A percentile compares a stretch with the other conserved stretches of the same genome.
Conservation (phyloP, 1,284 basidiomycete genomes). For the Malassezia psittaci region DNA sequence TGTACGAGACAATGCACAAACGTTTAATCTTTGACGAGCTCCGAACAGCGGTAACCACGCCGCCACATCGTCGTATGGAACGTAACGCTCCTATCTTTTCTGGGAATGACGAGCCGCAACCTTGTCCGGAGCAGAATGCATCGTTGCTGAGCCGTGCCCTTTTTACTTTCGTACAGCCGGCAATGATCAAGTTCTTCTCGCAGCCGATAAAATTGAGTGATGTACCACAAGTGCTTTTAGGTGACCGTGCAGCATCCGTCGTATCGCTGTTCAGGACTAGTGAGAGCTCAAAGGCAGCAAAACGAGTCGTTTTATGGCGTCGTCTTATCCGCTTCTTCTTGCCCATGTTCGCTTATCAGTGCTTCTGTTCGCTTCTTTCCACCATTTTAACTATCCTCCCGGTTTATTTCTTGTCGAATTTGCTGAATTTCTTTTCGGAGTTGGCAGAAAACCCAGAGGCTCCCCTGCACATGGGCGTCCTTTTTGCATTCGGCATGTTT, state of each 20-base stretch:
- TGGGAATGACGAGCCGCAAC: constrained; percentile 2
- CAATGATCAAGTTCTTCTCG: constrained; percentile 50
- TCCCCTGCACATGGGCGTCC: constrained; percentile 51
- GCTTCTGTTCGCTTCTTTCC: constrained; percentile 50
- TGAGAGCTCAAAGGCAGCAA: background rate
- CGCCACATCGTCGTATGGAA: constrained; percentile 18
- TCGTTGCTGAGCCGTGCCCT: constrained; percentile 35
- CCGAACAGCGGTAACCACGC: constrained; percentile 39
- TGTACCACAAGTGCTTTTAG: constrained; percentile 52
- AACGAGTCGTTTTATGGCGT: constrained; percentile 34
- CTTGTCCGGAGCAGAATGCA: constrained; percentile 37
- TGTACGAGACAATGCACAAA: constrained; percentile 38
- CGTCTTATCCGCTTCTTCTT: constrained; percentile 49
- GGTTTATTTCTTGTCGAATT: constrained; percentile 51
- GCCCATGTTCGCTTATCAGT: constrained; percentile 34
- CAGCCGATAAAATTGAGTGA: constrained; percentile 49
- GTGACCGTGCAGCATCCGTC: constrained; percentile 51
- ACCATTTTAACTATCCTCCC: constrained; percentile 51
- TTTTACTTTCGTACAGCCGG: constrained; percentile 40
- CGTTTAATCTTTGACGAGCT: constrained; percentile 27
- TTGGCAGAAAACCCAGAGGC: constrained; percentile 19
- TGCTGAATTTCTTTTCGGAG: constrained; percentile 51
- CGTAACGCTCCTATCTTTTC: background rate
- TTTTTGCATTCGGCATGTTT: constrained; percentile 53
- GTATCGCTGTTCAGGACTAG: constrained; percentile 32